These are phyloP conservation scores for Pyrenophora seminiperda DNA, from an alignment of 2,329 filamentous ascomycete species.

Conservation along the genomic window DNA sequence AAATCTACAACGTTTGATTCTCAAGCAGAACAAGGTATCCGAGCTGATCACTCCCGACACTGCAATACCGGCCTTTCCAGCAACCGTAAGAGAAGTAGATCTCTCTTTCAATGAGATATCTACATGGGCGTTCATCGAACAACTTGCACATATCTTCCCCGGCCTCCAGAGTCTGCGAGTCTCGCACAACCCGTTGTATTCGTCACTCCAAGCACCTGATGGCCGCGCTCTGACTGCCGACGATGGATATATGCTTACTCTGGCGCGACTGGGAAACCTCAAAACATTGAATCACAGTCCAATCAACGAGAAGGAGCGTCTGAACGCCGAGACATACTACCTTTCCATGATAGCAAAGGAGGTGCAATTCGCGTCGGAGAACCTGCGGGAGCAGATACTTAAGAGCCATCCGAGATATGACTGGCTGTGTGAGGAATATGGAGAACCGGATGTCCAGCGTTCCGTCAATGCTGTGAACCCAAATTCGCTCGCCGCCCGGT, in stretches of 20 bases:
- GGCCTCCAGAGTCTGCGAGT: conserved; percentile 76
- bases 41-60: conserved; percentile 35
- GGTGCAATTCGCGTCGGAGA: conserved; percentile 64
- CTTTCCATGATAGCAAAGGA: conserved; percentile 81
- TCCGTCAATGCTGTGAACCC: conserved; percentile 62
- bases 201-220: conserved; percentile 55
- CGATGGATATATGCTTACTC: conserved; percentile 86
- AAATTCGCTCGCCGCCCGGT: conserved; percentile 78
- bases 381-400: conserved; percentile 61
- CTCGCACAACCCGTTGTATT: conserved; percentile 83
- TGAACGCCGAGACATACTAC: conserved; percentile 93
- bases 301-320: conserved; percentile 74
- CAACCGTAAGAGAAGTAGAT: conserved; percentile 50
- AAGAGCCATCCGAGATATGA: conserved; percentile 71
- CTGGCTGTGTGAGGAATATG: conserved; percentile 77
- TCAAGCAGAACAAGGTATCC: conserved; percentile 78
- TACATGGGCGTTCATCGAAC: conserved; percentile 75
- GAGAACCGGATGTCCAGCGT: conserved; percentile 68
- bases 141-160: conserved; percentile 70
- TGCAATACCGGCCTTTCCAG: conserved; percentile 32
- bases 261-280: conserved; percentile 73
- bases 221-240: conserved; percentile 62
- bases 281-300: conserved; percentile 71
- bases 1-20: conserved; percentile 56
- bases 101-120: conserved; percentile 53